Percentiles rank a stretch among this genome's conserved stretches.
These are phyloP conservation scores for Aureobasidium sp. DNA, from an alignment of 2,329 filamentous ascomycete genomes.

Conservation along the genomic window DNA sequence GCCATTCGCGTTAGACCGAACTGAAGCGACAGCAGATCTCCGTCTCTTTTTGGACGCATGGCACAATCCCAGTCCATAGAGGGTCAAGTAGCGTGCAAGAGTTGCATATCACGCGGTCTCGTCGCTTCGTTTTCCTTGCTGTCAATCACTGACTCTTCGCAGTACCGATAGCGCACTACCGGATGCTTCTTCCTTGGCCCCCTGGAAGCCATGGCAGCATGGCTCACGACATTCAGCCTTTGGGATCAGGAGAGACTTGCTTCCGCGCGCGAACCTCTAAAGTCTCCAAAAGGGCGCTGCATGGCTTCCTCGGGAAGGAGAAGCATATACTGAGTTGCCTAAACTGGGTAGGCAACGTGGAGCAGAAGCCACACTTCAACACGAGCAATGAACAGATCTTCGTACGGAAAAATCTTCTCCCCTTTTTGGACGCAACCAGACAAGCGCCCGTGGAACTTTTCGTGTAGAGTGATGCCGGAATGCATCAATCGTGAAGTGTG, in stretches of 20 bases:
- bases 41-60: background rate
- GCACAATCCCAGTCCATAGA: background rate
- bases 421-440: constrained; percentile 2
- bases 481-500: background rate
- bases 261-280: background rate
- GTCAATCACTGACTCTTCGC: background rate
- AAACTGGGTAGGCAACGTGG: background rate
- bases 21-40: background rate
- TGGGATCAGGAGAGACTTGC: constrained; percentile 8
- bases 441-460: background rate
- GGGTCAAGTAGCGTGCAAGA: background rate
- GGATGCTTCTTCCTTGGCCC: background rate
- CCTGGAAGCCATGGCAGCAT: background rate
- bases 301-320: background rate
- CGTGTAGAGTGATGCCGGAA: background rate
- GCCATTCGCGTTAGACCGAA: too few relatives aligned
- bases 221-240: background rate
- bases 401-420: background rate
- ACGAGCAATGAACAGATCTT: background rate
- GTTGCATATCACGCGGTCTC: constrained; percentile 2
- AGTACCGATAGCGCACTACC: background rate
- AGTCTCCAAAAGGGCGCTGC: background rate
- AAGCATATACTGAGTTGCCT: background rate
- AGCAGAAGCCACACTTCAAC: background rate
- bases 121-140: background rate